Conservation (phyloP, 495 filamentous ascomycete genomes). For the Penicillium diatomitis region DNA sequence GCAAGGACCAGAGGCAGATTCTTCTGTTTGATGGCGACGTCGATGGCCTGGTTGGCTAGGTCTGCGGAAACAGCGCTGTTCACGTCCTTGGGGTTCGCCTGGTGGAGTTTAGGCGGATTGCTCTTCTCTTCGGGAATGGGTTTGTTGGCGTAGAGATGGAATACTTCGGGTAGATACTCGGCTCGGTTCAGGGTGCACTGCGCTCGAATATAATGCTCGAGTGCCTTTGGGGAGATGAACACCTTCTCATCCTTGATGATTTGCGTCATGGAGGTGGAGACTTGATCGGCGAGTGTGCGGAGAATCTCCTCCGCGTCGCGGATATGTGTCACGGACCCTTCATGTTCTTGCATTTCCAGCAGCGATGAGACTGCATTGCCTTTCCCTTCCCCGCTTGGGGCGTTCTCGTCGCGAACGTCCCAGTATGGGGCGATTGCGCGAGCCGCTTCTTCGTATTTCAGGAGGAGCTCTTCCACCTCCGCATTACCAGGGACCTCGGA, state of each 20-base stretch:
- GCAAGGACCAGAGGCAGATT: constrained; percentile 67
- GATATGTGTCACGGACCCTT: not conserved
- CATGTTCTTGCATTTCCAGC: constrained; percentile 43
- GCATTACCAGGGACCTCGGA: constrained; percentile 31
- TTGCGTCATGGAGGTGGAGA: constrained; percentile 49
- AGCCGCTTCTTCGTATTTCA: constrained; percentile 37
- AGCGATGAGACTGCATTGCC: constrained; percentile 40
- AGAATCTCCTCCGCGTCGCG: not conserved
- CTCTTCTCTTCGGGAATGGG: constrained; percentile 55
- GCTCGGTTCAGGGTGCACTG: constrained; percentile 63
- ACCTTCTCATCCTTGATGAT: constrained; percentile 67
- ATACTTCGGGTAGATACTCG: constrained; percentile 64
- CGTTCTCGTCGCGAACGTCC: constrained; percentile 10
- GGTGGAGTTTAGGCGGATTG: constrained; percentile 47
- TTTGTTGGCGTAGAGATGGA: constrained; percentile 79
- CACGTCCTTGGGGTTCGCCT: constrained; percentile 56
- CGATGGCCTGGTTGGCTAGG: constrained; percentile 61
- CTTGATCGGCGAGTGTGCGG: constrained; percentile 25
- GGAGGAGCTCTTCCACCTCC: constrained; percentile 30
- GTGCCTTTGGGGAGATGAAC: constrained; percentile 66
- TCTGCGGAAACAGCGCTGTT: constrained; percentile 60
- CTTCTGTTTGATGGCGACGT: constrained; percentile 64
- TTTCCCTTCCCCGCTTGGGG: constrained; percentile 16
- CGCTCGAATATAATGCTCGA: constrained; percentile 60
- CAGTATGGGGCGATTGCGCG: constrained; percentile 23